Conservation (phyloP, 2,329 filamentous ascomycete species). For the Xylariaceae sp. region DNA sequence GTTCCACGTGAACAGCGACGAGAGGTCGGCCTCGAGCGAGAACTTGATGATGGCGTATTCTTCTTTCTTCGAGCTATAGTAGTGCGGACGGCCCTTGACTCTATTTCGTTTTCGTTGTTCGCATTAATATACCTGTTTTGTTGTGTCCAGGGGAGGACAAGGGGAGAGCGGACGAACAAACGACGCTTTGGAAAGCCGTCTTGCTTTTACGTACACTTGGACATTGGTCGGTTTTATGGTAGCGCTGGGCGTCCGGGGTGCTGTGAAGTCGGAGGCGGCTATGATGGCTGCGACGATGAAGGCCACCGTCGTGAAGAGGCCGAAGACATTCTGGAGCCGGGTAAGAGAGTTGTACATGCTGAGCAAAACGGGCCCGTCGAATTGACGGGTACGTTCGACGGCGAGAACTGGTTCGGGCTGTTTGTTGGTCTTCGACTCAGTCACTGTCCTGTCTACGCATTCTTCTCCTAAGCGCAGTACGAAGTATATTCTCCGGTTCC, state of each 20-base stretch:
- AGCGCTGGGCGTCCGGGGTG: constrained; percentile 63
- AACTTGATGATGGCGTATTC: constrained; percentile 96
- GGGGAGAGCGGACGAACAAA: neutral
- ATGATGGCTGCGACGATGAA: constrained; percentile 77
- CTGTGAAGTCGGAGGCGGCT: constrained; percentile 71
- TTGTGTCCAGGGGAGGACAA: neutral
- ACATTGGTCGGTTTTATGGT: constrained; percentile 67
- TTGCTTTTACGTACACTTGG: constrained; percentile 64
- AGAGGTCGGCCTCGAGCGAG: constrained; percentile 86
- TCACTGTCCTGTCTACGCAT: neutral
- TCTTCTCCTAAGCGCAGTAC: neutral
- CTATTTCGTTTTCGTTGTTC: constrained; percentile 41
- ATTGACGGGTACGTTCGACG: neutral
- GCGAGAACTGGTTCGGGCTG: neutral
- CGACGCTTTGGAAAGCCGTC: neutral
- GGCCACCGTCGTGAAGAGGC: constrained; percentile 94
- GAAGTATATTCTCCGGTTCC: neutral
- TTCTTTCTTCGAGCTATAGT: constrained; percentile 88
- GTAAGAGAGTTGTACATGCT: constrained; percentile 84
- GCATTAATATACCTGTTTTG: neutral
- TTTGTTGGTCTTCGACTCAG: neutral
- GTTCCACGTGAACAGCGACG: constrained; percentile 96
- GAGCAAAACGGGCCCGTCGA: constrained; percentile 24
- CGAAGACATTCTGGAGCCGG: constrained; percentile 87
- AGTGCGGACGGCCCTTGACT: constrained; percentile 87